These are phyloP conservation scores for Auricularia cornea DNA, from an alignment of 768 basidiomycete species.

Conservation along the genomic window DNA sequence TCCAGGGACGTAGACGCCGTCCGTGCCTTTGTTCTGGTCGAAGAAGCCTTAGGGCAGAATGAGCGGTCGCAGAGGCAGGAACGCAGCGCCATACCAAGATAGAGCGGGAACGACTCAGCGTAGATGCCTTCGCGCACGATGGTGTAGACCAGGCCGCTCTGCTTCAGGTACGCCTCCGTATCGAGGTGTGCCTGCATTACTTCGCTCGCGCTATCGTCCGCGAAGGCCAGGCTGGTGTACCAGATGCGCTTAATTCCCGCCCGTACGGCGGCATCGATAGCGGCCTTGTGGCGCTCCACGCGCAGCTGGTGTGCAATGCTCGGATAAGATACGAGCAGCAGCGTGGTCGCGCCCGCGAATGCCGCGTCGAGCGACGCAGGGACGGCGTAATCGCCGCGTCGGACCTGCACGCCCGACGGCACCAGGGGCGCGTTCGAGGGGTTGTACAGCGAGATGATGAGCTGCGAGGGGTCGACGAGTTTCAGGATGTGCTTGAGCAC, in stretches of 20 bases:
- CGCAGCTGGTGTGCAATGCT: conserved; percentile 23
- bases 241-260: conserved; percentile 25
- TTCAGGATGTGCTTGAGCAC: conserved; percentile 24
- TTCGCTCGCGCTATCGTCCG: conserved; percentile 17
- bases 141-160: conserved; percentile 26
- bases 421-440: conserved; percentile 19
- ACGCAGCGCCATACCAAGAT: conserved; percentile 11
- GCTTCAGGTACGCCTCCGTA: conserved; percentile 25
- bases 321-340: conserved; percentile 28
- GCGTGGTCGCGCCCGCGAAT: conserved; percentile 25
- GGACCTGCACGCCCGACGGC: conserved; percentile 19
- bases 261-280: conserved; percentile 28
- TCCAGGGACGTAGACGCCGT: conserved; percentile 21
- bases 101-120: conserved; percentile 24
- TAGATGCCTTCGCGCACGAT: conserved; percentile 30
- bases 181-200: conserved; percentile 26
- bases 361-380: conserved; percentile 24
- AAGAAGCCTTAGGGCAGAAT: conserved; percentile 10
- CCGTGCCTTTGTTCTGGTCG: conserved; percentile 13
- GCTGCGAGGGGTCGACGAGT: conserved; percentile 21
- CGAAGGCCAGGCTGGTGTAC: conserved; percentile 30
- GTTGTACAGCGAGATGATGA: conserved; percentile 27
- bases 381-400: conserved; percentile 24
- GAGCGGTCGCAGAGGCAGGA: not conserved
- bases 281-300: conserved; percentile 21